Base-by-base conservation (phyloP, 306 rosid genomes). In the Quercus rubra region DNA sequence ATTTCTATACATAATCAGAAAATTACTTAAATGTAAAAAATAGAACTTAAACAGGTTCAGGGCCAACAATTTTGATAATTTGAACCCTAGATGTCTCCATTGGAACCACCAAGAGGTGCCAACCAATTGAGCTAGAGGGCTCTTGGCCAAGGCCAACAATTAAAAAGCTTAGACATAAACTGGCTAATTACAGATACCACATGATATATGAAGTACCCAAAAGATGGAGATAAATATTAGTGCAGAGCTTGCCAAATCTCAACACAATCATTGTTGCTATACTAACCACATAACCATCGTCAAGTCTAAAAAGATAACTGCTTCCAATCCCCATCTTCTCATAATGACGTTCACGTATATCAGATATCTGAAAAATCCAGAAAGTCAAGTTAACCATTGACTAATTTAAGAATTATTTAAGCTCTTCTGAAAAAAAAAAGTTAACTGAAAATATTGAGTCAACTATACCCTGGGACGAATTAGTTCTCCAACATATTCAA, bases 201-300 rank as follows among this genome's bases (percentile, higher is more conserved):
- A 41, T 15, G 49, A 28, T 46, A 43, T 38, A 19, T 33, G 25
- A 4, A 33, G 38, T 52, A 59, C 35, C 79, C 67, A 55, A 77
- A 57, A 74, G 46, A 78, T 56, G 55, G 49, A 58, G 62, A 71
- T 21, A 10, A 62, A 49, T 49, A 49, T 13, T 49, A 58, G 58
- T 46, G 10, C 71, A 55, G 3, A 21, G 70, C 49, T 38, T 19
- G 18, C 27, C 19, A 81, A 78, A 70, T 69, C 19, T 17, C 75
- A 74, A 62, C 55, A 59, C 20, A 59, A 71, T 71, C 51, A 69
- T 20, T 6, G 78, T 73, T 74, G 61, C 19, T 80, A 68, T 52
- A 93, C 99, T 88, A 72, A 95, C 99, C 99, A 95, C 99, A 81
- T 90, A 88, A 79, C 96, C 99, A 87, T 95, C 98, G 83, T 95